Evolutionary conservation across 164 flowering plant species (phyloP), one percentile per base, ranked within the genome.

Genomic region (Platanus orientalis): DNA sequence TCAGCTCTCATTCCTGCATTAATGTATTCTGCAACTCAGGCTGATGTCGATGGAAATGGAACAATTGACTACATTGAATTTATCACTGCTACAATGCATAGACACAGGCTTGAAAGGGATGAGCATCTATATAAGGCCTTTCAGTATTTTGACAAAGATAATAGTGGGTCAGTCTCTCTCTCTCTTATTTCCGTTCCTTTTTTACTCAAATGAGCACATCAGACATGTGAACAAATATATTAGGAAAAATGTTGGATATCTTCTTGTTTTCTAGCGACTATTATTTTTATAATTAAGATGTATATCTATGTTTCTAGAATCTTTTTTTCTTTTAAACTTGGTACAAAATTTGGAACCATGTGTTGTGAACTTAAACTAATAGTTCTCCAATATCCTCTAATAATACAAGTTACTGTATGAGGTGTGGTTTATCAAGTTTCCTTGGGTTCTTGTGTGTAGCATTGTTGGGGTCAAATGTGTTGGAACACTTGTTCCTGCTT

Each of bases 11-110:
- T 44, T 44, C 49, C 5, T 44, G 16, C 19, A 19, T 17, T 44
- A 45, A 50, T 61, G 20, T 39, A 29, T 52, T 54, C 61, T 58
- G 2, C 32, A 0, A 57, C 68, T 59, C 74, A 93, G 98, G 98
- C 97, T 70, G 98, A 93, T 73, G 97, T 87, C 28, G 97, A 90
- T 76, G 94, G 96, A 53, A 81, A 87, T 78, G 98, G 97, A 40
- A 74, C 91, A 1, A 90, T 93, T 34, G 97, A 90, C 62, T 93
- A 90, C 78, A 80, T 88, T 58, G 97, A 93, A 67, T 93, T 93
- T 61, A 83, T 90, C 56, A 90, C 94, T 25, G 98, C 97, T 25
- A 93, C 97, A 42, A 90, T 93, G 94, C 96, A 90, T 61, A 79
- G 89, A 63, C 88, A 90, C 81, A 83, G 63, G 77, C 71, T 93